A percentile compares a stretch with the other conserved stretches of the same genome.
phyloP scores from a whole-genome alignment of 139 green algal species.

The Picochlorum sp. region DNA sequence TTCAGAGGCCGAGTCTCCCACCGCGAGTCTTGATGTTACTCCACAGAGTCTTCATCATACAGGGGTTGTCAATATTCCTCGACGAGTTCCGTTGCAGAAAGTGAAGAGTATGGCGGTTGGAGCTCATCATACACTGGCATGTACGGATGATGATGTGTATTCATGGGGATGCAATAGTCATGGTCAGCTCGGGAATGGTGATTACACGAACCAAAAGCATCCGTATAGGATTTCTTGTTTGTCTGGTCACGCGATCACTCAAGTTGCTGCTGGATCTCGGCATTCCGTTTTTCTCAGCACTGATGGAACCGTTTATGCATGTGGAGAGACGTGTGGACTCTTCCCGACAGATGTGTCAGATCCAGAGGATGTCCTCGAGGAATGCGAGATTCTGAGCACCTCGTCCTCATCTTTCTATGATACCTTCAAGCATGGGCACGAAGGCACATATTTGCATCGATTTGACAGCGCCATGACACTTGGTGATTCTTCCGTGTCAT shows the following conservation, averaged over 20 bases:
- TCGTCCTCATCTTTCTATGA: too few species aligned
- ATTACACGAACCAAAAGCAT: constrained; percentile 17
- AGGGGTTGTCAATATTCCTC: constrained; percentile 36
- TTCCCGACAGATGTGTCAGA: too few species aligned
- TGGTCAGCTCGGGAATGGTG: constrained; percentile 56
- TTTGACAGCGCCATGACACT: constrained; percentile 7
- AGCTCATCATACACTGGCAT: constrained; percentile 59
- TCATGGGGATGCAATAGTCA: constrained; percentile 55
- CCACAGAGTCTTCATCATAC: constrained; percentile 18
- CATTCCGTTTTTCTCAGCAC: constrained; percentile 64
- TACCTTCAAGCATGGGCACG: too few species aligned
- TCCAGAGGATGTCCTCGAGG: too few species aligned
- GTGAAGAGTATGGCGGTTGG: constrained; percentile 59
- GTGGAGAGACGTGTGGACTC: constrained; percentile 23
- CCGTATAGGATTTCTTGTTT: constrained; percentile 34
- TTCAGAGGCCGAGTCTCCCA: constrained; percentile 13
- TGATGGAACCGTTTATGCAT: constrained; percentile 57
- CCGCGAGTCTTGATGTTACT: constrained; percentile 12
- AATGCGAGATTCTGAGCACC: too few species aligned
- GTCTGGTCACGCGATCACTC: constrained; percentile 25
- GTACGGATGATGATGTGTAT: constrained; percentile 57
- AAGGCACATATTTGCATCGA: too few species aligned
- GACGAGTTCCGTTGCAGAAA: constrained; percentile 41
- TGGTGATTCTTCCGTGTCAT: constrained; percentile 23
- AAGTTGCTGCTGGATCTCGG: constrained; percentile 43